These are phyloP conservation scores for Colletotrichum sp. DNA, from an alignment of 2,329 filamentous ascomycete species.

Conservation along the genomic window DNA sequence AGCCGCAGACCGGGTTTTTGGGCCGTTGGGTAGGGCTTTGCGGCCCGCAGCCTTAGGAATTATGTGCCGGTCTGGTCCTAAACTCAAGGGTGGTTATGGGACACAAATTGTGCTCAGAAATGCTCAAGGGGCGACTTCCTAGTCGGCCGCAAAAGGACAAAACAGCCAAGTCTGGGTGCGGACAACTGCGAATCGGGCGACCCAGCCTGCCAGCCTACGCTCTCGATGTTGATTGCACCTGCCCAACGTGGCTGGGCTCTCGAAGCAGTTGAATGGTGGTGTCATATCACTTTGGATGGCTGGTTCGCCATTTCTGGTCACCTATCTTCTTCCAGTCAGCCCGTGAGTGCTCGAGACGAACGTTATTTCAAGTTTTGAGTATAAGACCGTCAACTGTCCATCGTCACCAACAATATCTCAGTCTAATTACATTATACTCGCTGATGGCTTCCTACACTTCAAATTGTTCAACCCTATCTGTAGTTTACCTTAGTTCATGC, in stretches of 20 bases:
- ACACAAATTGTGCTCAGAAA: neutral
- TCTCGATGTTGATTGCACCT: neutral
- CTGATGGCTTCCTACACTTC: neutral
- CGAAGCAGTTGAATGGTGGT: neutral
- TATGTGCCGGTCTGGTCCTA: neutral
- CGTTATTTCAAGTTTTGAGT: neutral
- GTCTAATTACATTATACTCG: neutral
- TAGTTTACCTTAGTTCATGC: neutral
- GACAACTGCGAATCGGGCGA: neutral
- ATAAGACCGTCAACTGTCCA: neutral
- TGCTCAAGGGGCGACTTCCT: neutral
- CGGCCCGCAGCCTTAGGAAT: neutral
- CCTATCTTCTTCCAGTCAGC: neutral
- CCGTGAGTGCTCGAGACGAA: neutral
- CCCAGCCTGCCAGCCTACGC: neutral
- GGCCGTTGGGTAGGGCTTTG: neutral
- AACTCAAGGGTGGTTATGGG: neutral
- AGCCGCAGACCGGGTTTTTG: constrained; percentile 6
- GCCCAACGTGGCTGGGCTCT: neutral
- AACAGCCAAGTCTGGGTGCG: neutral
- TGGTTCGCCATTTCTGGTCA: neutral
- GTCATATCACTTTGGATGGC: neutral
- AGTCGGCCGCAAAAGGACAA: neutral
- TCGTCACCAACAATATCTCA: neutral
- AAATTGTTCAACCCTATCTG: neutral